Evolutionary conservation across 805 yeast genomes (phyloP).

Genomic region (Starmerella vaccinii): DNA sequence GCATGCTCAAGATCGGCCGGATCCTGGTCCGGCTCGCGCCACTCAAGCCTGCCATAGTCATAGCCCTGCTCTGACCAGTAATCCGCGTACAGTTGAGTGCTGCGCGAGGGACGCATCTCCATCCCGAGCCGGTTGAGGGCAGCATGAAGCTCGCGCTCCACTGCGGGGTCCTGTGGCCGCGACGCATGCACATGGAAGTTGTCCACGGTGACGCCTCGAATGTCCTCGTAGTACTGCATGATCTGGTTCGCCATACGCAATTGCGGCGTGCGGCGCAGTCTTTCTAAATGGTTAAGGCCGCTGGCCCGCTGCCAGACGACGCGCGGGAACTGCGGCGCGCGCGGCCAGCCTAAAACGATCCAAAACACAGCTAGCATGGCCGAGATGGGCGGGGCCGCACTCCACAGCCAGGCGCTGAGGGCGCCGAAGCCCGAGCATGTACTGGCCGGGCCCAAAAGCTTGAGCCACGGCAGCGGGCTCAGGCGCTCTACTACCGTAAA

Average conservation of each 20-base stretch:
- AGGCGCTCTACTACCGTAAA: neutral
- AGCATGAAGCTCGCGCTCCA: constrained; percentile 5
- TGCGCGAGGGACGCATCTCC: constrained; percentile 6
- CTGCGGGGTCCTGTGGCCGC: neutral
- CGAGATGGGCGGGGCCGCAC: constrained; percentile 7
- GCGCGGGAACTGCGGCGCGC: neutral
- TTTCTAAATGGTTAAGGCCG: neutral
- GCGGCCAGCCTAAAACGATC: constrained; percentile 10
- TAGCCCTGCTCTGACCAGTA: constrained; percentile 18
- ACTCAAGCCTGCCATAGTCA: constrained; percentile 37
- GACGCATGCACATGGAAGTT: constrained; percentile 11
- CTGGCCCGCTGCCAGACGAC: neutral
- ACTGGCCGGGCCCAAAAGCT: neutral
- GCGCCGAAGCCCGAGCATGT: constrained; percentile 3
- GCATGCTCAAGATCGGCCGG: constrained; percentile 31
- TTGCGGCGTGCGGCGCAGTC: constrained; percentile 5
- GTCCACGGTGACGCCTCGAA: constrained; percentile 13
- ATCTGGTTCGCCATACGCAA: constrained; percentile 23
- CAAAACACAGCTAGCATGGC: constrained; percentile 9
- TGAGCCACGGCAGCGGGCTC: neutral
- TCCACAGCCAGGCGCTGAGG: constrained; percentile 7
- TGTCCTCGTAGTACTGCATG: constrained; percentile 23
- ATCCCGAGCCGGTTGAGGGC: constrained; percentile 19
- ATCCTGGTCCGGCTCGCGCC: constrained; percentile 47
- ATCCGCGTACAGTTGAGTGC: constrained; percentile 17